phyloP scores from a whole-genome alignment of 129 eudicot species.

The Pulicaria dysenterica region DNA sequence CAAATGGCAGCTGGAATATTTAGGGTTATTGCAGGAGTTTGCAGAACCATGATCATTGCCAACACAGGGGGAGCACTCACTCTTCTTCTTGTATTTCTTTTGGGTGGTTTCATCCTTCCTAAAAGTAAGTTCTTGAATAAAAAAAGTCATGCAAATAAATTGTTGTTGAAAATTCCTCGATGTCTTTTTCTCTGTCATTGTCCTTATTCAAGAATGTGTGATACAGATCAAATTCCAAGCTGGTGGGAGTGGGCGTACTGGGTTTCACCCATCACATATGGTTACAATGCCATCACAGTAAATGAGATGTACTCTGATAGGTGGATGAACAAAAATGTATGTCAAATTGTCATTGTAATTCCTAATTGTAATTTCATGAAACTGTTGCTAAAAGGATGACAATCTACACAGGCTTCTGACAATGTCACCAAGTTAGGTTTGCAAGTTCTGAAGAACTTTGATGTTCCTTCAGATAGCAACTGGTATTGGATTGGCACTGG shows the following conservation, averaged over 20 bases:
- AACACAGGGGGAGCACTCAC: conserved; percentile 83
- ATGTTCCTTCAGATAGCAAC: conserved; percentile 49
- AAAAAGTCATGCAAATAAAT: not conserved
- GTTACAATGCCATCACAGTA: conserved; percentile 72
- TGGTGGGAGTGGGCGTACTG: conserved; percentile 98
- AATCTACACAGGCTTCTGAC: conserved; percentile 59
- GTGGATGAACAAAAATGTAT: conserved; percentile 81
- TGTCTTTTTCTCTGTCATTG: not conserved
- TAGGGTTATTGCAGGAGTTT: conserved; percentile 74
- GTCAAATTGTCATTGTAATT: not conserved
- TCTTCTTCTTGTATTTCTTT: conserved; percentile 73
- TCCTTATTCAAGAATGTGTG: not conserved
- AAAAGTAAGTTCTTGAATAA: conserved; percentile 48
- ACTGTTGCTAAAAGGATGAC: not conserved
- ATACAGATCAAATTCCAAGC: conserved; percentile 71
- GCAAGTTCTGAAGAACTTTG: conserved; percentile 56
- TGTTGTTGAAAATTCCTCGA: conserved; percentile 5
- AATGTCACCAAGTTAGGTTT: conserved; percentile 56
- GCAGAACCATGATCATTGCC: conserved; percentile 88
- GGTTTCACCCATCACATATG: conserved; percentile 85
- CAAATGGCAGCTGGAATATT: conserved; percentile 95
- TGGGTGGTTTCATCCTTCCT: conserved; percentile 97
- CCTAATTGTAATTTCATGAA: not conserved
- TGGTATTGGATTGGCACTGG: conserved; percentile 97
- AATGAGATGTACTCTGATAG: conserved; percentile 86